These are phyloP conservation scores for Fusarium transvaalense DNA, from an alignment of 2,329 filamentous ascomycete genomes.

Conservation along the genomic window DNA sequence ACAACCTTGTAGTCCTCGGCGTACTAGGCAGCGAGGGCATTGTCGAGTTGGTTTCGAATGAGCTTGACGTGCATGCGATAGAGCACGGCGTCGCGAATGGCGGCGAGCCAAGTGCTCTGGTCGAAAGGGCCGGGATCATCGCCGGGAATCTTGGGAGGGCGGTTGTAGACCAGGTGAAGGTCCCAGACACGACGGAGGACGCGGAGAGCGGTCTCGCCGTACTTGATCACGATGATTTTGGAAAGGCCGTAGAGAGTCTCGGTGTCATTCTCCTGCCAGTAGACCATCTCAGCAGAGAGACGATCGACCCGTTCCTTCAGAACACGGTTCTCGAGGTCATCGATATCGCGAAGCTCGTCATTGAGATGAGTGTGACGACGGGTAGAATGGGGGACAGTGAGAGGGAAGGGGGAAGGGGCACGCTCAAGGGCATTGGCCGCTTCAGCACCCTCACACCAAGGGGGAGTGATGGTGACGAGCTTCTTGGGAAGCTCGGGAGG, in stretches of 20 bases:
- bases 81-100: constrained; percentile 25
- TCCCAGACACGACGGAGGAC: constrained; percentile 40
- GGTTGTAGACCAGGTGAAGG: constrained; percentile 34
- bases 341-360: constrained; percentile 6
- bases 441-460: constrained; percentile 14
- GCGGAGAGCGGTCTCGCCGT: constrained; percentile 38
- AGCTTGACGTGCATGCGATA: constrained; percentile 32
- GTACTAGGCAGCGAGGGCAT: constrained; percentile 38
- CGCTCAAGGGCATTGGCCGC: not conserved
- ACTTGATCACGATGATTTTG: constrained; percentile 34
- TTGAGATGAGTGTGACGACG: constrained; percentile 30
- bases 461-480: constrained; percentile 30
- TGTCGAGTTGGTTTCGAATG: constrained; percentile 25
- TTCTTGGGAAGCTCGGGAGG: constrained; percentile 20
- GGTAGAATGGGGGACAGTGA: constrained; percentile 25
- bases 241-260: constrained; percentile 37
- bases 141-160: constrained; percentile 27
- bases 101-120: constrained; percentile 20
- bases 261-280: constrained; percentile 18
- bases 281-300: constrained; percentile 30
- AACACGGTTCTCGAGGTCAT: constrained; percentile 14
- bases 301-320: constrained; percentile 21
- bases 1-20: constrained; percentile 34
- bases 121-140: constrained; percentile 13
- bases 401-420: constrained; percentile 7